These are phyloP conservation scores for Rheum nobile DNA, from an alignment of 148 eudicot species.

Conservation along the genomic window DNA sequence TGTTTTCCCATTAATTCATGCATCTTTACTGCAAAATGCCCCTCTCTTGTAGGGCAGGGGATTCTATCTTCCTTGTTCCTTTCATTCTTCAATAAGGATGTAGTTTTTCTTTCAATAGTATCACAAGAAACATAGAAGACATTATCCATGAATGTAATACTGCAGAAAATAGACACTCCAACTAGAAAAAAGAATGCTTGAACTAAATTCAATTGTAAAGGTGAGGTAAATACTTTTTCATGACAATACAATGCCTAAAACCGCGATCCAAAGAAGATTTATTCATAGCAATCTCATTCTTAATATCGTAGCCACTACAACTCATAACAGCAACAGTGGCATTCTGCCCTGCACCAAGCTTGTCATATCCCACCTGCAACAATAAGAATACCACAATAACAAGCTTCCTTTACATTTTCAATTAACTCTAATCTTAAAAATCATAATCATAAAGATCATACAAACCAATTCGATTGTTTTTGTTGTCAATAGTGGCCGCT, in stretches of 20 bases:
- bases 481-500: conserved; percentile 84
- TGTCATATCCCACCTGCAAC: conserved; percentile 78
- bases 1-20: no score
- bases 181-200: neutral
- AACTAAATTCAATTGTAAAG: neutral
- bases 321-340: conserved; percentile 99
- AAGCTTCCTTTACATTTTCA: neutral
- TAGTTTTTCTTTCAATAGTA: conserved; percentile 29
- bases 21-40: conserved; percentile 49
- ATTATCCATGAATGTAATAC: neutral
- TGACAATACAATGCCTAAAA: conserved; percentile 96
- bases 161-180: neutral
- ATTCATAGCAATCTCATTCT: conserved; percentile 98
- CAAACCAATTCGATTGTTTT: conserved; percentile 87
- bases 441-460: neutral
- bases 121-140: conserved; percentile 4
- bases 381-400: neutral
- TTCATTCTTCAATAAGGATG: conserved; percentile 42
- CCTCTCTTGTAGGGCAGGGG: conserved; percentile 42
- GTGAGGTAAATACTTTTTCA: conserved; percentile 76
- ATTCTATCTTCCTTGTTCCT: conserved; percentile 37
- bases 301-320: conserved; percentile 95
- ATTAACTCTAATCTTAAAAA: neutral
- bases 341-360: conserved; percentile 99
- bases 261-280: conserved; percentile 98